Evolutionary conservation across 2,329 filamentous ascomycete species (phyloP).

Genomic region (Pezicula carpinea): DNA sequence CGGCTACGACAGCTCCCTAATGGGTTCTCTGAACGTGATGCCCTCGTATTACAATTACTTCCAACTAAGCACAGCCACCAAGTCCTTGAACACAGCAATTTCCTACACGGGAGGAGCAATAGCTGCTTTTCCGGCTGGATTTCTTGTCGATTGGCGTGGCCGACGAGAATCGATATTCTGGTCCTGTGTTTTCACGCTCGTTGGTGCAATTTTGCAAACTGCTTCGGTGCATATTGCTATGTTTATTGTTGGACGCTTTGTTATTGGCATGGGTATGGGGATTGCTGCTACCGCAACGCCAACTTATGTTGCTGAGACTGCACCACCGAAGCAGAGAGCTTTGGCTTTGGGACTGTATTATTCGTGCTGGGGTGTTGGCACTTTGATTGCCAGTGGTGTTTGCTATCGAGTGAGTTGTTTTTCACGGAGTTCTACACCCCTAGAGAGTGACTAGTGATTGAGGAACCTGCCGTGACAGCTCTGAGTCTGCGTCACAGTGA

Average conservation of each 20-base stretch:
- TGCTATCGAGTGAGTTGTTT: conserved; percentile 5
- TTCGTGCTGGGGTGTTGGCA: conserved; percentile 8
- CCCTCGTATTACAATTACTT: conserved; percentile 30
- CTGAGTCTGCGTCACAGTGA: no score
- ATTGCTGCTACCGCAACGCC: conserved; percentile 13
- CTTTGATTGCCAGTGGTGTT: conserved; percentile 8
- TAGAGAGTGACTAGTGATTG: neutral
- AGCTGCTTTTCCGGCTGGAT: conserved; percentile 59
- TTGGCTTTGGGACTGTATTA: conserved; percentile 34
- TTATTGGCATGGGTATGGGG: conserved; percentile 16
- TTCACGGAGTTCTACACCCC: no score
- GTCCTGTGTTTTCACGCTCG: conserved; percentile 8
- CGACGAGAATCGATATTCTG: conserved; percentile 6
- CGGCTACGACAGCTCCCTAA: conserved; percentile 30
- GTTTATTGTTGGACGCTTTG: conserved; percentile 14
- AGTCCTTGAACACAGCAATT: conserved; percentile 25
- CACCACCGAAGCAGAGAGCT: conserved; percentile 37
- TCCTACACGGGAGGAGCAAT: conserved; percentile 45
- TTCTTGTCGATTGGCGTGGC: conserved; percentile 6
- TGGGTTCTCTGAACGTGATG: conserved; percentile 33
- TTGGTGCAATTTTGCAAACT: conserved; percentile 26
- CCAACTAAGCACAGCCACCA: conserved; percentile 28
- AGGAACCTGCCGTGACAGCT: no score
- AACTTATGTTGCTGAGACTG: conserved; percentile 36
- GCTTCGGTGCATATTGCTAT: conserved; percentile 16